A percentile compares a stretch with the other conserved stretches of the same genome.
These are phyloP conservation scores for Geranomyces variabilis DNA, from an alignment of 192 early-diverging fungal genomes.

Conservation along the genomic window DNA sequence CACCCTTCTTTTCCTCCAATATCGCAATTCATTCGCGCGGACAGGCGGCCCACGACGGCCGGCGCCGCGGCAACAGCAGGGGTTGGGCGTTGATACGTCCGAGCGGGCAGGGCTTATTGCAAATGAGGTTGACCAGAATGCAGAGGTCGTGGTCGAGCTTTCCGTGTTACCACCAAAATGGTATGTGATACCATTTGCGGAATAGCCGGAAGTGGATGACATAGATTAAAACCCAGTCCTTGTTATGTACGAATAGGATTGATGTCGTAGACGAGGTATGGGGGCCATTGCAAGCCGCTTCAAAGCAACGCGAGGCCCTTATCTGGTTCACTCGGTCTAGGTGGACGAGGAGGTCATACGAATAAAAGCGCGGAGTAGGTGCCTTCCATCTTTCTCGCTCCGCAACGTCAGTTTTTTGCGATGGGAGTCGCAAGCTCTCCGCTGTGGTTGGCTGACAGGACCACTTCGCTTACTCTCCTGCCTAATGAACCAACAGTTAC, in stretches of 20 bases:
- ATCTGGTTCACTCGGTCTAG: too few species aligned
- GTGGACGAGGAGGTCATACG: constrained; percentile 64
- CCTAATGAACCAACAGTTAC: constrained; percentile 51
- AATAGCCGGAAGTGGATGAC: neutral
- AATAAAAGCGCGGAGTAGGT: constrained; percentile 59
- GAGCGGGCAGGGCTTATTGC: constrained; percentile 56
- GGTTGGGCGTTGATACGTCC: constrained; percentile 49
- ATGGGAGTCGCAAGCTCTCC: too few species aligned
- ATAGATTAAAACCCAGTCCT: too few species aligned
- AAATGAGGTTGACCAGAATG: constrained; percentile 64
- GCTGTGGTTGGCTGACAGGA: too few species aligned
- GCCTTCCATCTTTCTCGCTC: constrained; percentile 12
- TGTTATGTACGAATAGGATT: constrained; percentile 57
- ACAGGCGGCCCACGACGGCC: constrained; percentile 47
- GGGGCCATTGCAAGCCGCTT: constrained; percentile 27
- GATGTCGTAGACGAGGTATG: constrained; percentile 90
- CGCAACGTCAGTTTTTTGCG: constrained; percentile 6
- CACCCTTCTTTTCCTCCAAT: constrained; percentile 91
- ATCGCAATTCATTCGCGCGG: constrained; percentile 85
- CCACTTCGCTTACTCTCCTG: too few species aligned
- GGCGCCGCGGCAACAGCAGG: constrained; percentile 28
- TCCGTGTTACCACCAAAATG: constrained; percentile 89
- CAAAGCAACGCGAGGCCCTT: neutral
- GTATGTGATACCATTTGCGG: constrained; percentile 50
- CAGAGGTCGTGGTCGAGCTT: constrained; percentile 86